A percentile compares a stretch with the other conserved stretches of the same genome.
Evolutionary conservation across 2,329 filamentous ascomycete genomes (phyloP).

Genomic region (Elsinoe ampelina): DNA sequence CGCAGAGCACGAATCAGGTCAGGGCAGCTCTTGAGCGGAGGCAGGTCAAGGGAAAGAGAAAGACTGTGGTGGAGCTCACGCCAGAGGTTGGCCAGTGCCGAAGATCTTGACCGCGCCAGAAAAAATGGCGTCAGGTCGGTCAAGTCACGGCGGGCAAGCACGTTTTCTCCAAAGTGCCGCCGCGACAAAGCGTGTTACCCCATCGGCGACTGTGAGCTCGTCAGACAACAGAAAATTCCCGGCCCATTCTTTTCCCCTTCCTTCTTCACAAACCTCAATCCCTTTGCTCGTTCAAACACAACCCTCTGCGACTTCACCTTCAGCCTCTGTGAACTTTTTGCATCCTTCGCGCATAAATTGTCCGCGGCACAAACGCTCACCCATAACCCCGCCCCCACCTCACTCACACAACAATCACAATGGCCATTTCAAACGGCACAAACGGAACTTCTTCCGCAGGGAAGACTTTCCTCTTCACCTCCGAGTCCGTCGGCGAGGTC

Average conservation of each 20-base stretch:
- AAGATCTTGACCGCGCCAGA: conserved; percentile 4
- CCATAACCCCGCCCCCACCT: conserved; percentile 13
- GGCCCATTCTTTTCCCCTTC: conserved; percentile 12
- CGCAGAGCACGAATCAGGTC: conserved; percentile 5
- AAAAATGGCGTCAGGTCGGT: conserved; percentile 13
- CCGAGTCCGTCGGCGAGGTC: conserved; percentile 45
- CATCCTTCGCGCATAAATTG: conserved; percentile 2
- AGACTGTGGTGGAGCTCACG: conserved; percentile 7
- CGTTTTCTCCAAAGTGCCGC: conserved; percentile 6
- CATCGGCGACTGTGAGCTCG: conserved; percentile 13
- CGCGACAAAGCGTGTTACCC: conserved; percentile 11
- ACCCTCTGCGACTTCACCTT: background rate
- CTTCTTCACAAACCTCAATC: background rate
- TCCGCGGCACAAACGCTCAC: background rate
- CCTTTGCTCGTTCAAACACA: background rate
- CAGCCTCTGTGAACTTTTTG: background rate
- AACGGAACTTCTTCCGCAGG: conserved; percentile 14
- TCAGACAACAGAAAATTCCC: conserved; percentile 13
- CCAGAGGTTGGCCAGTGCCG: conserved; percentile 2
- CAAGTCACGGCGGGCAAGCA: background rate
- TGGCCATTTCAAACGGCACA: conserved; percentile 20
- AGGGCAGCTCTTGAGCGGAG: background rate
- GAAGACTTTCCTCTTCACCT: conserved; percentile 36
- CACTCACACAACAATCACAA: conserved; percentile 11
- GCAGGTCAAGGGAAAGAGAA: background rate